Conservation (phyloP, 2,329 filamentous ascomycete species). For the Akanthomyces muscarius region DNA sequence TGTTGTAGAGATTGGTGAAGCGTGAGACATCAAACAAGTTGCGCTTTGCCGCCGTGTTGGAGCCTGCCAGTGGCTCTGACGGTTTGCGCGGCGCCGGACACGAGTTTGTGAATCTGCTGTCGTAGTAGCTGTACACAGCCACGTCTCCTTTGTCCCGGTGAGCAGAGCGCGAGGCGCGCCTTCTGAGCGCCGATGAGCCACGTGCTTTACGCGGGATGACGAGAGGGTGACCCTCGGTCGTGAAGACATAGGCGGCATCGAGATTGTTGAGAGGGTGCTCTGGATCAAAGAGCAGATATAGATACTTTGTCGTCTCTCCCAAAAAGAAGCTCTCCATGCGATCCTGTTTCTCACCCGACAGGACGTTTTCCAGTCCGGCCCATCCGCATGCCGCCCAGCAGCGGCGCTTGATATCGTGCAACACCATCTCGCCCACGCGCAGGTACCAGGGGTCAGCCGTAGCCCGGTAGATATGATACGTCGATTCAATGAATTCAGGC, state of each 20-base stretch:
- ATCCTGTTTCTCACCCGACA: slow-evolving; percentile 80
- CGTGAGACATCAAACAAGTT: slow-evolving; percentile 89
- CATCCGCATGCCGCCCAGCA: slow-evolving; percentile 92
- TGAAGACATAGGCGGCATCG: slow-evolving; percentile 87
- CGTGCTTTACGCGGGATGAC: slow-evolving; percentile 59
- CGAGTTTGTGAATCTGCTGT: slow-evolving; percentile 48
- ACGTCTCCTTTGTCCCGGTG: slow-evolving; percentile 18
- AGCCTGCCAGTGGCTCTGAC: slow-evolving; percentile 65
- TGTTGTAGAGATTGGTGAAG: slow-evolving; percentile 74
- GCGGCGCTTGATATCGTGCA: slow-evolving; percentile 79
- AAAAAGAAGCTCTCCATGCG: slow-evolving; percentile 99
- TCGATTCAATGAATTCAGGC: slow-evolving; percentile 95
- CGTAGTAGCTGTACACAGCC: slow-evolving; percentile 34
- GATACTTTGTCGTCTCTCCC: slow-evolving; percentile 92
- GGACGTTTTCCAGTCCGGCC: slow-evolving; percentile 81
- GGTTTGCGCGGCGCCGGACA: slow-evolving; percentile 61
- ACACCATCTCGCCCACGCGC: slow-evolving; percentile 91
- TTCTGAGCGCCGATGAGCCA: background rate
- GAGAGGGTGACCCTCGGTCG: slow-evolving; percentile 91
- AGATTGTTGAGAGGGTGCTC: slow-evolving; percentile 82
- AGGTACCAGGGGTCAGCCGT: slow-evolving; percentile 96
- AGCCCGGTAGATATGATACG: slow-evolving; percentile 90
- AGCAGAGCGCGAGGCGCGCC: slow-evolving; percentile 19
- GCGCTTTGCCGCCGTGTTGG: slow-evolving; percentile 69
- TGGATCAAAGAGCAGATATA: slow-evolving; percentile 85